Evolutionary conservation across 1,284 basidiomycete species (phyloP).

Genomic region (Schizophyllum amplum): DNA sequence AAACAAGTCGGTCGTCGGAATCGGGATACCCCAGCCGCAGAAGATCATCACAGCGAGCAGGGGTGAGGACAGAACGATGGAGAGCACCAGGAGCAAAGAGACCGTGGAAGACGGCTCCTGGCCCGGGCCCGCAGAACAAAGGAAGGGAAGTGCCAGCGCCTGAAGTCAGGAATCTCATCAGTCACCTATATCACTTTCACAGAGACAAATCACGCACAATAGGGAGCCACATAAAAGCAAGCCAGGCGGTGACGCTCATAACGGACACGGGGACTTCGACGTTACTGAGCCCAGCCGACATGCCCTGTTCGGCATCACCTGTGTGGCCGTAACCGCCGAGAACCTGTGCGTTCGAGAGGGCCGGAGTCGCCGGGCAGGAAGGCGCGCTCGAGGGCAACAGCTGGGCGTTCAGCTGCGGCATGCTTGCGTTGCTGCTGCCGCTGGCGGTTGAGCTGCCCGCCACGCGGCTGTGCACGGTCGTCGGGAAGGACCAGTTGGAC

Average conservation of each 20-base stretch:
- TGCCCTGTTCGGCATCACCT: slow-evolving; percentile 43
- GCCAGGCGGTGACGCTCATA: slow-evolving; percentile 48
- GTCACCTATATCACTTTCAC: slow-evolving; percentile 3
- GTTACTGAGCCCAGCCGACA: slow-evolving; percentile 32
- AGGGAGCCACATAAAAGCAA: slow-evolving; percentile 57
- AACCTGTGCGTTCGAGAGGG: slow-evolving; percentile 49
- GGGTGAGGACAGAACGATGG: slow-evolving; percentile 58
- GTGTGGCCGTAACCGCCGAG: slow-evolving; percentile 57
- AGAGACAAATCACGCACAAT: slow-evolving; percentile 35
- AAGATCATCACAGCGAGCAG: slow-evolving; percentile 53
- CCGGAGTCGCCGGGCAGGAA: slow-evolving; percentile 39
- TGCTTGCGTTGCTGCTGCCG: slow-evolving; percentile 24
- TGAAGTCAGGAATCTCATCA: slow-evolving; percentile 20
- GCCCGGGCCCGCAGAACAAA: slow-evolving; percentile 31
- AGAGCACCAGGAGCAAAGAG: slow-evolving; percentile 47
- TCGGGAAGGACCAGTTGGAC: slow-evolving; percentile 61
- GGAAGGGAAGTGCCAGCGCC: slow-evolving; percentile 53
- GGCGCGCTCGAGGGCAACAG: slow-evolving; percentile 25
- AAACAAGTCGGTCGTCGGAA: slow-evolving; percentile 51
- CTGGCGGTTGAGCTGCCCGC: slow-evolving; percentile 14
- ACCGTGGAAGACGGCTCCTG: slow-evolving; percentile 29
- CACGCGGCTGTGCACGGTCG: slow-evolving; percentile 17
- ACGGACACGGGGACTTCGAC: slow-evolving; percentile 46
- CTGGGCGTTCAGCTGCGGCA: slow-evolving; percentile 32
- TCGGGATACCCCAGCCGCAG: slow-evolving; percentile 51